Evolutionary conservation across 208 protist species (phyloP), one percentile per base, ranked within the genome.

Genomic region (Trypanosoma melophagium): DNA sequence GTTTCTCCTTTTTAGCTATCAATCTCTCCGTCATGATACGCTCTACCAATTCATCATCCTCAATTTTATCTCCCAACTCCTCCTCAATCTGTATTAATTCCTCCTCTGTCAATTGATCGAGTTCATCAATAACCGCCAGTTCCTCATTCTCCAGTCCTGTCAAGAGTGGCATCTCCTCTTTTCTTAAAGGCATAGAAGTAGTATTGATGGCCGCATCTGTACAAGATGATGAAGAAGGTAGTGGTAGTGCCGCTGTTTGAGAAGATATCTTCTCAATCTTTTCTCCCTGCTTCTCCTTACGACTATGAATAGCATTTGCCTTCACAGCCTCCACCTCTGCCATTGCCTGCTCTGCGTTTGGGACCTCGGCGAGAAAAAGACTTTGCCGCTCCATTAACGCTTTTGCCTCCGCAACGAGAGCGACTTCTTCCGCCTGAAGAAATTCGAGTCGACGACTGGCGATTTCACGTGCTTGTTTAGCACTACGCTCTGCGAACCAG

Each of bases 401-500:
- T n/a, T 9, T 45, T 28, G 70, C 66, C 79, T 96, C 90, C 75
- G 81, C 77, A 52, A 78, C 53, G 14, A 96, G 76, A 38, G 87
- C 81, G 14, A 68, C 44, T 19, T 77, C 53, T 72, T 96, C 90
- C n/a, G 82, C 83, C 16, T 74, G 66, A 25, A 96, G 59, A 72
- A 92, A 96, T 52, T 81, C 74, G 4, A 89, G 9, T 13, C 92
- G 87, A 5, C 90, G 77, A 2, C 59, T 63, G 2, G 77, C 84
- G 31, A 97, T 93, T 25, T 80, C 86, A 14, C 51, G 58, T 51
- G 88, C 87, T 69, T 97, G 92, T 28, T 72, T 66, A 8, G 83
- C 88, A 54, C 89, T 95, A 58, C 92, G 86, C 82, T 95, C 86
- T 0, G 80, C 88, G 60, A 97, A 97, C 87, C 87, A 95, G 58